Percentiles rank a stretch among this genome's conserved stretches.
These are phyloP conservation scores for Rhodotorula diobovata DNA, from an alignment of 768 basidiomycete genomes.

Conservation along the genomic window DNA sequence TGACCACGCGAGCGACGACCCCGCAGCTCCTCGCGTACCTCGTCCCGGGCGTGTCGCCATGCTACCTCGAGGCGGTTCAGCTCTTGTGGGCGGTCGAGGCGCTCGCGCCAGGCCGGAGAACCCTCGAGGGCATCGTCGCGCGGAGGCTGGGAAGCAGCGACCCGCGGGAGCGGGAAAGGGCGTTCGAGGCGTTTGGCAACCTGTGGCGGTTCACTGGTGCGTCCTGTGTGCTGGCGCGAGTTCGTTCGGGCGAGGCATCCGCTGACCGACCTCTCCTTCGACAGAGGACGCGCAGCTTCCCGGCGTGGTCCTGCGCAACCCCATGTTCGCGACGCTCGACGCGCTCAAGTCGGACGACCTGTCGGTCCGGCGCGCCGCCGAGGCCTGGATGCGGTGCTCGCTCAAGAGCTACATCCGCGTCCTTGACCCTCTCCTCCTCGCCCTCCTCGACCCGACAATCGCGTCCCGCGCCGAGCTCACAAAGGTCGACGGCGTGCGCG, in stretches of 20 bases:
- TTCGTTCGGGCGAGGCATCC: no score
- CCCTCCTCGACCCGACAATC: constrained; percentile 68
- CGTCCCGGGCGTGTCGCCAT: constrained; percentile 54
- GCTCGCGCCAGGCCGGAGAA: constrained; percentile 53
- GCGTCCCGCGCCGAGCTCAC: constrained; percentile 54
- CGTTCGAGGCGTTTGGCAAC: constrained; percentile 83
- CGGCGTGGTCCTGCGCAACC: constrained; percentile 74
- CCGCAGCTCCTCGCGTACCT: constrained; percentile 68
- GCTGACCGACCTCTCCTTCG: not conserved
- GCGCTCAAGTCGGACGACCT: constrained; percentile 73
- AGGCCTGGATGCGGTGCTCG: constrained; percentile 96
- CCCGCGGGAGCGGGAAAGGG: constrained; percentile 53
- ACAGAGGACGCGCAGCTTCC: constrained; percentile 75
- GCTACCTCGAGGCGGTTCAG: constrained; percentile 74
- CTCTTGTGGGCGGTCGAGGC: constrained; percentile 75
- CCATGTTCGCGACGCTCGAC: constrained; percentile 82
- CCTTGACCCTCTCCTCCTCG: constrained; percentile 77
- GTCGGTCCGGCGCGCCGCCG: constrained; percentile 67
- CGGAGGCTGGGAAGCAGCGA: constrained; percentile 62
- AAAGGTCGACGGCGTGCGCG: constrained; percentile 62
- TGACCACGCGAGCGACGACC: not conserved
- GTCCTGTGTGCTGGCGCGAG: no score
- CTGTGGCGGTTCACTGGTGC: constrained; percentile 65
- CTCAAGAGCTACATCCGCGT: constrained; percentile 86
- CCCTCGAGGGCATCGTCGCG: constrained; percentile 72